Base-by-base conservation (phyloP, 495 filamentous ascomycete genomes). In the Lophiotrema nucula region DNA sequence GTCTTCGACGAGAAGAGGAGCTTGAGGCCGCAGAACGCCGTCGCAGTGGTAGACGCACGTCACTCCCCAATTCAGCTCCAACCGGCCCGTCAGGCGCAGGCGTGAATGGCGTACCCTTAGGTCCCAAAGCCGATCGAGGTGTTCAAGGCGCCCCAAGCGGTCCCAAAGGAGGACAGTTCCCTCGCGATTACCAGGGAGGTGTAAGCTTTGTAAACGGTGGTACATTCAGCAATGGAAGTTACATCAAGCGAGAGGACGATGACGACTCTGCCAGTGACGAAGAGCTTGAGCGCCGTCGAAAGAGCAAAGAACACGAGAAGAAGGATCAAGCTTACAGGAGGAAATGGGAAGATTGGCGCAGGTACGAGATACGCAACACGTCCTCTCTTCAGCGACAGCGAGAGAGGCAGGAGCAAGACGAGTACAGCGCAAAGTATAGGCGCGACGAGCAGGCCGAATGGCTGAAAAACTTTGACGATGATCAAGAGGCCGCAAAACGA, bases 201-300 rank as follows among this genome's bases (percentile, higher is more conserved):
- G 86, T 97, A 1, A 74, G 83, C 0, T 98, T 97, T 72, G 86
- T 97, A 16, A 96, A 95, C 64, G 92, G 92, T 2, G 84, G 81
- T 18, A 79, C 79, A 16, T 76, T 83, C 1, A 90, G 89, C 59
- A 23, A 75, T 74, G 45, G 69, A 68, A 16, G 60, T 58, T 42
- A 76, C 76, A 11, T 81, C 52, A 79, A 84, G 39, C 79, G 79
- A 11, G 89, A 95, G 48, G 92, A 92, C 26, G 93, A 97, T 57
- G 89, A 96, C 33, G 86, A 85, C n/a, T 86, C 90, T 57, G 89
- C 88, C 0, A 88, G 84, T 62, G 95, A 99, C 67, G 83, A 86
- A 22, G 93, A 96, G 66, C 81, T 97, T 13, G 71, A 95, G 68
- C 77, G 81, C 16, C 78, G 89, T 24, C 81, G 88, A 37, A 73